Evolutionary conservation across 805 yeast genomes (phyloP).

Genomic region (Zygotorulaspora sp.): DNA sequence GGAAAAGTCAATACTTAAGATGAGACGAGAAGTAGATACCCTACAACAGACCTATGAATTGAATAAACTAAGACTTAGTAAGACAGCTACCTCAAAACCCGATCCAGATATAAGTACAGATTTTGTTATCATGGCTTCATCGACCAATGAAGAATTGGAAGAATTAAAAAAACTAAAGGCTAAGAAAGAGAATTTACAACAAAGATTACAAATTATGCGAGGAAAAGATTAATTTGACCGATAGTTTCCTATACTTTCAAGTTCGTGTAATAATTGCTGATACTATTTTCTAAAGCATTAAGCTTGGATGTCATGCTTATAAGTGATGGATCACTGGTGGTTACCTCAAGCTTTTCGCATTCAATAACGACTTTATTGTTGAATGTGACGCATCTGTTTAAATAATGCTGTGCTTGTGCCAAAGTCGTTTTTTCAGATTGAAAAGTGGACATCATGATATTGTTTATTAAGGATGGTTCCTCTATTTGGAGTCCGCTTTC

Average conservation of each 20-base stretch:
- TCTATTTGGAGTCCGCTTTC: slow-evolving; percentile 36
- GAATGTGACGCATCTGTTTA: slow-evolving; percentile 61
- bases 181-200: slow-evolving; percentile 21
- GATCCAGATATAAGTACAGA: slow-evolving; percentile 22
- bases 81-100: slow-evolving; percentile 6
- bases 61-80: slow-evolving; percentile 26
- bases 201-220: slow-evolving; percentile 13
- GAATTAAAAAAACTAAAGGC: slow-evolving; percentile 25
- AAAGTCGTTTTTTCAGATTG: slow-evolving; percentile 32
- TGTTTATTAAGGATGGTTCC: slow-evolving; percentile 33
- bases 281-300: slow-evolving; percentile 47
- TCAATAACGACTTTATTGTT: slow-evolving; percentile 57
- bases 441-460: slow-evolving; percentile 36
- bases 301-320: slow-evolving; percentile 59
- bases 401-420: slow-evolving; percentile 45
- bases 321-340: slow-evolving; percentile 64
- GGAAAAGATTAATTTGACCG: background rate
- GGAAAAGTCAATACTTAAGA: slow-evolving; percentile 23
- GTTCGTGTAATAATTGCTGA: slow-evolving; percentile 24
- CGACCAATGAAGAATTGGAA: slow-evolving; percentile 32
- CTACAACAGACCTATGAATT: slow-evolving; percentile 30
- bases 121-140: slow-evolving; percentile 32
- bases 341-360: slow-evolving; percentile 52
- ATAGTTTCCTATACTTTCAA: slow-evolving; percentile 9
- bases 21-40: slow-evolving; percentile 29